phyloP scores from a whole-genome alignment of 306 rosid genomes.

The Parietaria judaica region DNA sequence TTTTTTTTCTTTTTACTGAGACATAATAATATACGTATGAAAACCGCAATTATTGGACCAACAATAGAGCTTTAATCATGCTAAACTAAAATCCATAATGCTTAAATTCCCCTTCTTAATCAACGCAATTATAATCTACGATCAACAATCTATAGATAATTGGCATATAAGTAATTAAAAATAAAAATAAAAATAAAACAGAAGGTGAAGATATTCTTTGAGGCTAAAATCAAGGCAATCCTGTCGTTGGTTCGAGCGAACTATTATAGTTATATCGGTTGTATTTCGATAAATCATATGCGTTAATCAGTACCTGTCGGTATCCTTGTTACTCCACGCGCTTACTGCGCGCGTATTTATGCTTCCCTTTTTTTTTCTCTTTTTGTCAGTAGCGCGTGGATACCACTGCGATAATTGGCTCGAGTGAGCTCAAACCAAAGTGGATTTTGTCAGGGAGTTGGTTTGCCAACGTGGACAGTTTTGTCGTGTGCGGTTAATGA shows the following conservation, averaged over 20 bases:
- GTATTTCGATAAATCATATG: constrained; percentile 12
- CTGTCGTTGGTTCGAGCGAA: constrained; percentile 8
- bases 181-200: background rate
- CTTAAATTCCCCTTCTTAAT: no score
- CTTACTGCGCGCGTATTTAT: background rate
- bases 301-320: constrained; percentile 21
- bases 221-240: constrained; percentile 14
- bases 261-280: constrained; percentile 1
- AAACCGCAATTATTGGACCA: no score
- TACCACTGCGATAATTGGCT: background rate
- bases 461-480: constrained; percentile 10
- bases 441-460: constrained; percentile 3
- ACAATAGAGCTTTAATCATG: no score
- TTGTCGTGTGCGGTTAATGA: constrained; percentile 26
- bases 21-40: no score
- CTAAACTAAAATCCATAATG: background rate
- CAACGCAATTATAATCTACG: no score
- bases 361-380: background rate
- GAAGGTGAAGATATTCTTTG: constrained; percentile 9
- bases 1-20: no score
- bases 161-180: background rate
- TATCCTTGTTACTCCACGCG: background rate
- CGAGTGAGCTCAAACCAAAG: background rate
- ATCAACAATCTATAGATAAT: background rate
- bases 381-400: constrained; percentile 5